These are phyloP conservation scores for Saccharomyces hybrid DNA, from an alignment of 1,139 yeast species.

Conservation along the genomic window DNA sequence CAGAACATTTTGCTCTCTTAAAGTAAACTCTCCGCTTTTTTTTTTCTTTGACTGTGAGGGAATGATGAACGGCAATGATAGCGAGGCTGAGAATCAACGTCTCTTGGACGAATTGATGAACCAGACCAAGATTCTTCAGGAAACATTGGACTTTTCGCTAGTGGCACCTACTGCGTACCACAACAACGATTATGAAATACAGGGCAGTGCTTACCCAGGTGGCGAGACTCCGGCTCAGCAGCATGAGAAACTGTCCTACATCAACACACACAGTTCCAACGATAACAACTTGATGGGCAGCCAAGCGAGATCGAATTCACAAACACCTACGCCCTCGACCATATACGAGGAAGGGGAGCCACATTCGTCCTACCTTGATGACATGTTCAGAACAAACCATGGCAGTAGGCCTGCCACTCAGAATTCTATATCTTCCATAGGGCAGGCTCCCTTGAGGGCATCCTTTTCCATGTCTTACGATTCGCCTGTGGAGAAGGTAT, in stretches of 20 bases:
- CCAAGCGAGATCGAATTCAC: background rate
- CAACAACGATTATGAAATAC: conserved; percentile 1
- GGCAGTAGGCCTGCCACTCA: background rate
- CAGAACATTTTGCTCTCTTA: background rate
- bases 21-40: background rate
- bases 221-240: conserved; percentile 22
- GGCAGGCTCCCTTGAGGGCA: background rate
- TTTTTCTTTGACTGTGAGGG: background rate
- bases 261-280: conserved; percentile 8
- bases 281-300: background rate
- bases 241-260: conserved; percentile 19
- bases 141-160: background rate
- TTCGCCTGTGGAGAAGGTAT: background rate
- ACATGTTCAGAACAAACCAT: conserved; percentile 13
- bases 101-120: conserved; percentile 15
- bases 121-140: background rate
- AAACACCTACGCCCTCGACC: background rate
- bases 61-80: background rate
- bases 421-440: background rate
- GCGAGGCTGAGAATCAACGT: conserved; percentile 13
- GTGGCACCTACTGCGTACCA: background rate
- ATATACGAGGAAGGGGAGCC: conserved; percentile 1
- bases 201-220: conserved; percentile 11
- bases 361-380: conserved; percentile 19
- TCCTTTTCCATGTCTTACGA: background rate